Evolutionary conservation across 441 rosid species (phyloP), one percentile per base, ranked within the genome.

Genomic region (Jatropha multifida): DNA sequence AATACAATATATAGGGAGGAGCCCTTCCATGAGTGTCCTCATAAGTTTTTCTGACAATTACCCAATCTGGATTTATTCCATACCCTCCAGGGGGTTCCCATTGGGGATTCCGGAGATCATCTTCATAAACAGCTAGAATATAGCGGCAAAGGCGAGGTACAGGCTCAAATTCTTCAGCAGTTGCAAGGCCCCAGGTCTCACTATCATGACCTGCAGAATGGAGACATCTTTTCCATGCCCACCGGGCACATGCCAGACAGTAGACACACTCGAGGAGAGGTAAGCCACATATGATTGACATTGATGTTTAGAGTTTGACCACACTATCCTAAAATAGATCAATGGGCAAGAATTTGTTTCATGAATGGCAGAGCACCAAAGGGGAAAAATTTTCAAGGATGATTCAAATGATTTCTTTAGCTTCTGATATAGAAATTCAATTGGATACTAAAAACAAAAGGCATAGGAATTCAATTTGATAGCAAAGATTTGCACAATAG

Each of bases 71-170:
- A 32, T 93, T 83, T 4, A 94, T 88, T 60, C 96, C 92, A 63
- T 93, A 94, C 42, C 99, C 97, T 68, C 88, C 93, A 2, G 93
- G 87, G 2, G 98, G 99, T 75, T 88, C 97, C 99, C 99, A 94
- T 2, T 87, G 74, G 38, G 97, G 97, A 63, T 86, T 78, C 48
- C 85, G 75, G 15, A 91, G 92, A 85, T 94, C 97, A 2, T 89
- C 93, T 78, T 94, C 99, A 73, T 93, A 94, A 48, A 85, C 95
- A 17, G 99, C 87, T 63, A 94, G 81, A 15, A 94, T 88, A 68
- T 89, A 88, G 37, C 96, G 90, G 71, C 99, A 94, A 10, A 91
- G 65, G 67, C 93, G 86, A 59, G 97, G 97, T 42, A 90, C 85
- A 0, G 97, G 92, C 72, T 91, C 93, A 68, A 94, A 94, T 69